Base-by-base conservation (phyloP, 306 rosid genomes). In the Quillaja saponaria region DNA sequence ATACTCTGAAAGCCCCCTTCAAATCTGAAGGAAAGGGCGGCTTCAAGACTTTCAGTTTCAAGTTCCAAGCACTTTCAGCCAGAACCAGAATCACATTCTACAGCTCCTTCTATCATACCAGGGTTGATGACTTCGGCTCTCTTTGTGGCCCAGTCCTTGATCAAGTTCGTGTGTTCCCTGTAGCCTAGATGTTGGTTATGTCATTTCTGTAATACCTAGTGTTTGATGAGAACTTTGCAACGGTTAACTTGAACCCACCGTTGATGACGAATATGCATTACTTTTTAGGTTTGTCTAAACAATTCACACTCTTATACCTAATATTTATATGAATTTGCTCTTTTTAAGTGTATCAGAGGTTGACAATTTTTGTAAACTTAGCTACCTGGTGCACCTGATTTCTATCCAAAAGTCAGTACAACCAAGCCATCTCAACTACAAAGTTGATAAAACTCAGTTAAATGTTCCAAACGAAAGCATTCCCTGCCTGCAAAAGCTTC, bases 131-230 rank as follows among this genome's bases (percentile, higher is more conserved):
- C 68, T 82, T 52, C 11, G 98, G 98, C 4, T 79, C 98, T 61
- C 94, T 92, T 4, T 92, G 98, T 58, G 99, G 99, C 16, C 99
- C 95, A 16, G 85, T 89, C 61, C 76, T 92, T 18, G 99, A 92
- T 49, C 80, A 74, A 52, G 95, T 89, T 57, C 37, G 64, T 44
- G 94, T 92, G 55, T 66, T 58, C 41, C 91, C 84, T 17, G 40
- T 58, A 1, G 76, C 78, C 2, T 82, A 78, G 72, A 58, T 53
- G 17, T 21, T 3, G 31, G 21, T 50, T 70, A 44, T 13, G 14
- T 40, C 7, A 19, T 34, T 50, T 40, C 34, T 21, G 41, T 34
- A 57, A 46, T 31, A 55, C 48, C 19, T 53, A 28, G 72, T 33
- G 40, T 67, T 46, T 40, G 76, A 69, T 40, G 76, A 69, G 77